These are phyloP conservation scores for Penicillium antarcticum DNA, from an alignment of 495 filamentous ascomycete species.

Conservation along the genomic window DNA sequence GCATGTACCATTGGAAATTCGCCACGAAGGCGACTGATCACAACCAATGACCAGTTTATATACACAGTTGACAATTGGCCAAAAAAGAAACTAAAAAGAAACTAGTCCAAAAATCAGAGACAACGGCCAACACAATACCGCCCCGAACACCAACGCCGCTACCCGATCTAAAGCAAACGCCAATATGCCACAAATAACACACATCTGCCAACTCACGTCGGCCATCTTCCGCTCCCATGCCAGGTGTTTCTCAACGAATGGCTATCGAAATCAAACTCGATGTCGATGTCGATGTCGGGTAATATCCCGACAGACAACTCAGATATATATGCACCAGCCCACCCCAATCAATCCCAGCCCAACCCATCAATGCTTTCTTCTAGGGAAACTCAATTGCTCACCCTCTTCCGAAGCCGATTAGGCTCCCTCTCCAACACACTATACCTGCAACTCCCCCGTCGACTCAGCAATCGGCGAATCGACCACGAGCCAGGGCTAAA, in stretches of 20 bases:
- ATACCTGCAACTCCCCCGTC: slow-evolving; percentile 38
- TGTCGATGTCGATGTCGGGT: too few relatives aligned
- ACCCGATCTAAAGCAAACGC: too few relatives aligned
- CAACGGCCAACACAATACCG: too few relatives aligned
- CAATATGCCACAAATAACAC: too few relatives aligned
- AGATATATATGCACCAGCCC: background rate
- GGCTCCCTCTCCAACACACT: slow-evolving; percentile 41
- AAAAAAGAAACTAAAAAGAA: background rate
- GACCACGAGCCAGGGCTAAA: slow-evolving; percentile 33
- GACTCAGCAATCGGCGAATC: slow-evolving; percentile 36
- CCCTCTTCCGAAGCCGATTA: slow-evolving; percentile 41
- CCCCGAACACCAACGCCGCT: too few relatives aligned
- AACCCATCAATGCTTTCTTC: too few relatives aligned
- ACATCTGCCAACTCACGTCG: too few relatives aligned
- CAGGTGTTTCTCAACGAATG: too few relatives aligned
- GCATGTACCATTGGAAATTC: slow-evolving; percentile 4
- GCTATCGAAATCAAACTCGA: too few relatives aligned
- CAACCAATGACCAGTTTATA: background rate
- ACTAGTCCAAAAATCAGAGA: background rate
- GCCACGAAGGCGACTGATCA: slow-evolving; percentile 4
- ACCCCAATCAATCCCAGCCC: background rate
- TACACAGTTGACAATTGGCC: too few relatives aligned
- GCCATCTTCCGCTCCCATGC: too few relatives aligned
- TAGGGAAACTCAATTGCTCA: slow-evolving; percentile 14
- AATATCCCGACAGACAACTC: background rate